These are phyloP conservation scores for Phaeotremella fagi DNA, from an alignment of 768 basidiomycete species.

Conservation along the genomic window DNA sequence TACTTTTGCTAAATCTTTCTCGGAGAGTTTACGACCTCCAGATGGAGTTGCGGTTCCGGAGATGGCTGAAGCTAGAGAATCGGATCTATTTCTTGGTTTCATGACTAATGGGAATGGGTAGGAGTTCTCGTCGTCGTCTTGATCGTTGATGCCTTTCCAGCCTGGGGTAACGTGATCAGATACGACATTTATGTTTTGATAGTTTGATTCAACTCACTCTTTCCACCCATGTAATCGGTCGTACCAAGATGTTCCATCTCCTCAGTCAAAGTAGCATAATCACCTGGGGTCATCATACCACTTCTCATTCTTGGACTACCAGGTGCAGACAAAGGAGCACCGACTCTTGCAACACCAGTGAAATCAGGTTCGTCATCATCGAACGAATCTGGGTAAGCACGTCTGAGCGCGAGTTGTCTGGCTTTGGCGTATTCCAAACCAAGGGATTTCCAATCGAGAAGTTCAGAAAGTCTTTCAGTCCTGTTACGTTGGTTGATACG, in stretches of 20 bases:
- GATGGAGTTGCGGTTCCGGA: slow-evolving; percentile 72
- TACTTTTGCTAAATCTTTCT: slow-evolving; percentile 77
- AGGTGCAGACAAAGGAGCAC: slow-evolving; percentile 68
- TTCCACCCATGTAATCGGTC: slow-evolving; percentile 49
- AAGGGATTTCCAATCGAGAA: slow-evolving; percentile 92
- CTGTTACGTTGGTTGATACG: slow-evolving; percentile 98
- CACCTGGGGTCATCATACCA: slow-evolving; percentile 74
- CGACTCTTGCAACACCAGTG: slow-evolving; percentile 61
- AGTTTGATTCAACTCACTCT: slow-evolving; percentile 66
- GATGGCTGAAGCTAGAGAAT: slow-evolving; percentile 60
- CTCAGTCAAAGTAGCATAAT: slow-evolving; percentile 47
- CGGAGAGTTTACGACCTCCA: slow-evolving; percentile 78
- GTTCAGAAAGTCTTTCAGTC: slow-evolving; percentile 84
- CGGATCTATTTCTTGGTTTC: slow-evolving; percentile 48
- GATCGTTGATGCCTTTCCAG: slow-evolving; percentile 53
- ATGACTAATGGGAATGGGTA: slow-evolving; percentile 51
- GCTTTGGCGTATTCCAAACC: slow-evolving; percentile 97
- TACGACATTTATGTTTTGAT: too few relatives aligned
- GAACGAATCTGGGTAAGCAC: slow-evolving; percentile 95
- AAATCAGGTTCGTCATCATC: slow-evolving; percentile 56
- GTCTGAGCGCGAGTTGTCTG: slow-evolving; percentile 78
- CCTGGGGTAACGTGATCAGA: slow-evolving; percentile 40
- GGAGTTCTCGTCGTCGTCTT: slow-evolving; percentile 61
- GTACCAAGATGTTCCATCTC: slow-evolving; percentile 85
- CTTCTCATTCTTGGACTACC: slow-evolving; percentile 75